These are phyloP conservation scores for Cutaneotrichosporon mucoides DNA, from an alignment of 1,284 basidiomycete genomes.

Conservation along the genomic window DNA sequence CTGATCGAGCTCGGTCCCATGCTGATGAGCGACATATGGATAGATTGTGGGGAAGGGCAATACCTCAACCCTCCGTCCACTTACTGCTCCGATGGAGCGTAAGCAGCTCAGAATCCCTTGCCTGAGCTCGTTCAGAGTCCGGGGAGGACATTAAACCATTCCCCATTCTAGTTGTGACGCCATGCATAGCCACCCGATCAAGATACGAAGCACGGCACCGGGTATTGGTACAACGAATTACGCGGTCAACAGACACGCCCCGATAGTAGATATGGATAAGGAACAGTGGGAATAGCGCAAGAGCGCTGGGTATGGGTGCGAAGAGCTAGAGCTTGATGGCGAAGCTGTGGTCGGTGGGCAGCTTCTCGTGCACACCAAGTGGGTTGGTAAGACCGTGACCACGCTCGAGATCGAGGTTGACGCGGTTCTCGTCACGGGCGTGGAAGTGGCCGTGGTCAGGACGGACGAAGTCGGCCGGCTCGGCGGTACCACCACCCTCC, in stretches of 20 bases:
- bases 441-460: not conserved
- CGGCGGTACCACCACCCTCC: conserved; percentile 61
- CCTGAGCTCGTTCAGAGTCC: too few species aligned
- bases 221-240: conserved; percentile 4
- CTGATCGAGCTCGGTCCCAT: too few species aligned
- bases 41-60: too few species aligned
- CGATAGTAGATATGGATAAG: not conserved
- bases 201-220: not conserved
- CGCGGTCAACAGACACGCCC: not conserved
- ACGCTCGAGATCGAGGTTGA: conserved; percentile 4
- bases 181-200: conserved; percentile 2
- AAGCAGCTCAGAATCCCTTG: too few species aligned
- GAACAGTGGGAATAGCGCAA: not conserved
- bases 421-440: not conserved
- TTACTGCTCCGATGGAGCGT: too few species aligned
- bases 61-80: too few species aligned
- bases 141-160: too few species aligned
- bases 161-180: not conserved
- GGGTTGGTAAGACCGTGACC: not conserved
- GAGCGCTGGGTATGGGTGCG: not conserved
- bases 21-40: too few species aligned
- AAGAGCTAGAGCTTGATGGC: not conserved
- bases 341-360: conserved; percentile 3
- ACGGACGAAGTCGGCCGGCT: conserved; percentile 33
- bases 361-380: not conserved